phyloP scores from a whole-genome alignment of 148 eudicot genomes.

The Arbutus unedo region DNA sequence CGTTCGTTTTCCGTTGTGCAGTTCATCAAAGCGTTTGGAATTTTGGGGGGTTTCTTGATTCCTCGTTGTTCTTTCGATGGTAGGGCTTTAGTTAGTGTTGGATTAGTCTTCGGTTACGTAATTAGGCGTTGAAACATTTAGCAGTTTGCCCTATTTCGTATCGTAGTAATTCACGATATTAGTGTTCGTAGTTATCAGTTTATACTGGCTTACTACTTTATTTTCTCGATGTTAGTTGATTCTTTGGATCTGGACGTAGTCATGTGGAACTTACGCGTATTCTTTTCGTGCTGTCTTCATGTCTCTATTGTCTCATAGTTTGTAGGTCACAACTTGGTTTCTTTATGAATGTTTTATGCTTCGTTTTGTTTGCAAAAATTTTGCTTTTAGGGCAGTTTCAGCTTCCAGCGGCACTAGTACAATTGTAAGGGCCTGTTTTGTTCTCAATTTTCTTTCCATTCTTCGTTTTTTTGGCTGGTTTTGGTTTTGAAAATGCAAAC shows the following conservation, averaged over 20 bases:
- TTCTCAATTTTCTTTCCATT: not conserved
- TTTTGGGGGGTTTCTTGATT: constrained; percentile 2
- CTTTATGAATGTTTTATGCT: not conserved
- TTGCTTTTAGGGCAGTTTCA: not conserved
- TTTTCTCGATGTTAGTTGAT: not conserved
- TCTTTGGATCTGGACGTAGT: not conserved
- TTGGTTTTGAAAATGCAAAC: not conserved
- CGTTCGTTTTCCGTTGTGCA: not conserved
- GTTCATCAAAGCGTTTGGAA: not conserved
- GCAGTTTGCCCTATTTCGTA: not conserved
- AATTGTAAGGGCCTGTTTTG: not conserved
- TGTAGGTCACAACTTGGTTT: too few species aligned
- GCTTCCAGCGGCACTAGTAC: not conserved
- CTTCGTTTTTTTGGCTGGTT: not conserved
- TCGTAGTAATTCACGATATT: not conserved
- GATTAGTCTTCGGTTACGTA: not conserved
- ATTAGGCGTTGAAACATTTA: not conserved
- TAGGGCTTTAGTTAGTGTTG: not conserved
- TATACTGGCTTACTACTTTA: not conserved
- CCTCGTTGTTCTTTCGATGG: not conserved
- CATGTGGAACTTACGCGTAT: not conserved
- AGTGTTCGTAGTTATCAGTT: not conserved
- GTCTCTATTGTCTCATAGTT: not conserved
- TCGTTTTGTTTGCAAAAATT: not conserved
- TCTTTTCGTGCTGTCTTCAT: not conserved